These are phyloP conservation scores for Naganishia kalamii DNA, from an alignment of 768 basidiomycete species.

Conservation along the genomic window DNA sequence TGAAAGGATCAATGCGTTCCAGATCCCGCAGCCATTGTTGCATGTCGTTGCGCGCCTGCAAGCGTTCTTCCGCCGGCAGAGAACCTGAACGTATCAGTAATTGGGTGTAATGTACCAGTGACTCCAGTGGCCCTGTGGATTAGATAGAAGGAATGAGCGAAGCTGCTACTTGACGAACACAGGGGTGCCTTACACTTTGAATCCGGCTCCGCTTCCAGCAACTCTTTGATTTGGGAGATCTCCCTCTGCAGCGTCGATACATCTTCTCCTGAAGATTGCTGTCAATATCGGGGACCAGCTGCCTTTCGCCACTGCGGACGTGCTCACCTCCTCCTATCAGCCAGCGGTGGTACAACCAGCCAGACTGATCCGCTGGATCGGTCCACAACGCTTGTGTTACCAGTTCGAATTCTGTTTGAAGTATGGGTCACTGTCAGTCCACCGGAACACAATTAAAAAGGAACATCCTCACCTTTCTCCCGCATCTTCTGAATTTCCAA, in stretches of 20 bases:
- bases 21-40: conserved; percentile 54
- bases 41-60: conserved; percentile 46
- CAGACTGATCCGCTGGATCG: conserved; percentile 90
- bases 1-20: conserved; percentile 57
- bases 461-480: conserved; percentile 58
- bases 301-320: background rate
- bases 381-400: conserved; percentile 92
- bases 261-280: conserved; percentile 54
- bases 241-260: conserved; percentile 62
- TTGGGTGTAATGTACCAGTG: conserved; percentile 73
- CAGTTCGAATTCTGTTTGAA: conserved; percentile 72
- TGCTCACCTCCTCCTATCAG: conserved; percentile 68
- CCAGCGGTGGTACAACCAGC: conserved; percentile 99
- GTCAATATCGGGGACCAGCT: background rate
- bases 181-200: conserved; percentile 66
- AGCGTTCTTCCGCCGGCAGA: conserved; percentile 28
- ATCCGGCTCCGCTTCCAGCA: conserved; percentile 81
- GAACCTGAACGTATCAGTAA: conserved; percentile 54
- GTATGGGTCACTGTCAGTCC: background rate
- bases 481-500: conserved; percentile 54
- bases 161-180: background rate
- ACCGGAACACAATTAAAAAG: background rate
- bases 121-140: conserved; percentile 82
- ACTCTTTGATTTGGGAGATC: conserved; percentile 69
- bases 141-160: background rate